Evolutionary conservation across 2,329 filamentous ascomycete species (phyloP), one percentile per base, ranked within the genome.

Genomic region (Clarireedia hainanense): DNA sequence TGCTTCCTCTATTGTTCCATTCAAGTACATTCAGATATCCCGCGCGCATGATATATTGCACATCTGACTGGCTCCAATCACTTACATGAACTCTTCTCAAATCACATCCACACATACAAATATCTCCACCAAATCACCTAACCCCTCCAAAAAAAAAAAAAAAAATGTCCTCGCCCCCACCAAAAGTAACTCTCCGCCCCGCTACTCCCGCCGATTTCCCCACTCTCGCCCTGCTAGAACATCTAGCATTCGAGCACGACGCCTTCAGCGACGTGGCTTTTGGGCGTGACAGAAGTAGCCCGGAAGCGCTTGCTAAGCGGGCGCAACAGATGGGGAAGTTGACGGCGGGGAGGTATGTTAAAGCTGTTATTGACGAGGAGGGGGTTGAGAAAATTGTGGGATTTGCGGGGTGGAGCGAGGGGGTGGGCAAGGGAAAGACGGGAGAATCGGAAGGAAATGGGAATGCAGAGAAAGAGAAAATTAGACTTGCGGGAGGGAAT

Each of bases 401-500:
- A 4, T 55, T 48, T 48, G 61, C 60, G 15, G 40, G 36, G 15
- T 65, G 61, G 63, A 48, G 36, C 20, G 58, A 60, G 42, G 43
- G 48, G 47, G 36, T 26, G 12, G 56, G 36, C 2, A 47, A 56
- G 36, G 23, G 17, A 34, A 20, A 52, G 20, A 6, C 37, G 27
- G 50, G 47, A 6, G 51, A 37, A 5, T 37, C 39, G 5, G 54
- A 23, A 9, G 34, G 43, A n/a, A 45, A 57, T 15, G 40, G 49
- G 39, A 47, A 20, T 42, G 42, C 45, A 20, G 47, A 37, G 6
- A 40, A 55, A 24, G 57, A 57, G 20, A 30, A 24, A 5, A 45
- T 47, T 14, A 63, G 58, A 57, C 61, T 61, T 1, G 46, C 51
- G 1, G 58, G 61, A 17, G 60, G 60, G 24, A 65, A 66, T 61